Conservation (phyloP, 73 alveolate genomes). For the Strombidium stylifer region DNA sequence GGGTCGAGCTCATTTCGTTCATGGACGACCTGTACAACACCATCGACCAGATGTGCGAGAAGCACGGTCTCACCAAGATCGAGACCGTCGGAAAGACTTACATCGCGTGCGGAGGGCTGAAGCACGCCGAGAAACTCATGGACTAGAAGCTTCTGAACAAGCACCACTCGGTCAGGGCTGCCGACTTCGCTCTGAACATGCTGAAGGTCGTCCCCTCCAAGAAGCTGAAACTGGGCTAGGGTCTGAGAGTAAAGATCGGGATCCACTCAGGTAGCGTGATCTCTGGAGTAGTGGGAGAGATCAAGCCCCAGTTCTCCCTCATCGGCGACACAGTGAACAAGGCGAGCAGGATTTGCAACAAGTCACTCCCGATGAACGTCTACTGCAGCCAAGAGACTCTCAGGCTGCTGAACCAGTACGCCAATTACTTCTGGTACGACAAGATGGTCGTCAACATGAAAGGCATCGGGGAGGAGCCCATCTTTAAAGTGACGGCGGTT, state of each 20-base stretch:
- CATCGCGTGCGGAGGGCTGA: slow-evolving; percentile 91
- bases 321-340: slow-evolving; percentile 99
- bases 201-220: slow-evolving; percentile 62
- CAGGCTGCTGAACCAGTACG: background rate
- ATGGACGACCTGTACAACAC: slow-evolving; percentile 69
- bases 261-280: slow-evolving; percentile 97
- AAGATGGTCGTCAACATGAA: slow-evolving; percentile 3
- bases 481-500: too few species aligned
- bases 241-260: slow-evolving; percentile 88
- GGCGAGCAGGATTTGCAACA: slow-evolving; percentile 94
- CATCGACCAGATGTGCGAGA: slow-evolving; percentile 70
- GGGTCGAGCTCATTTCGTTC: slow-evolving; percentile 58
- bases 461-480: slow-evolving; percentile 29
- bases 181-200: slow-evolving; percentile 74
- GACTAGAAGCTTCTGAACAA: slow-evolving; percentile 28
- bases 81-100: slow-evolving; percentile 92
- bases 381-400: slow-evolving; percentile 29
- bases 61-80: slow-evolving; percentile 49
- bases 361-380: slow-evolving; percentile 50
- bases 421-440: slow-evolving; percentile 10
- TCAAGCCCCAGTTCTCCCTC: slow-evolving; percentile 97
- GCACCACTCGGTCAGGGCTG: slow-evolving; percentile 76
- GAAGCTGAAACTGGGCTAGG: slow-evolving; percentile 69
- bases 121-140: slow-evolving; percentile 51
- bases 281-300: slow-evolving; percentile 98